A percentile compares a stretch with the other conserved stretches of the same genome.
These are phyloP conservation scores for Penicillium ucsense DNA, from an alignment of 495 filamentous ascomycete species.

Conservation along the genomic window DNA sequence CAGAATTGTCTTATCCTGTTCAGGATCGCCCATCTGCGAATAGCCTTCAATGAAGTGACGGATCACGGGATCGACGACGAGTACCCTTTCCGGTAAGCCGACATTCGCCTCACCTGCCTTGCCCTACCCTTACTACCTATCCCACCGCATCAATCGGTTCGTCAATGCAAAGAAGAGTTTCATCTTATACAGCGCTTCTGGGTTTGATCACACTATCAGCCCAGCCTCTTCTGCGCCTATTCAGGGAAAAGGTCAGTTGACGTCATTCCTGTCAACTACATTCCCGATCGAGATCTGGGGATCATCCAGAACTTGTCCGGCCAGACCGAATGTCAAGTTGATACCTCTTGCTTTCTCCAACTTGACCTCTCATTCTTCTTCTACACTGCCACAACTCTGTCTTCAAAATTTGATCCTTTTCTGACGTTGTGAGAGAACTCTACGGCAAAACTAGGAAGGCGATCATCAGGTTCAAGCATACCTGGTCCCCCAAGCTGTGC, in stretches of 20 bases:
- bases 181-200: not conserved
- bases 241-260: not conserved
- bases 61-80: not conserved
- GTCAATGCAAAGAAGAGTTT: not conserved
- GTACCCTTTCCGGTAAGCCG: not conserved
- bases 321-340: not conserved
- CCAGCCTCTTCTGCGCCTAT: not conserved
- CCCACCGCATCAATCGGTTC: not conserved
- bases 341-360: not conserved
- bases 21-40: too few species aligned
- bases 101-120: not conserved
- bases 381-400: not conserved
- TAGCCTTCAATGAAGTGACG: too few species aligned
- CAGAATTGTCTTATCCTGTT: too few species aligned
- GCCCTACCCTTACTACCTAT: not conserved
- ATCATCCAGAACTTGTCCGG: not conserved
- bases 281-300: not conserved
- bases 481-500: not conserved
- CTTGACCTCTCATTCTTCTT: not conserved
- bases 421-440: not conserved
- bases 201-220: not conserved
- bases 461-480: not conserved
- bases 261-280: slow-evolving; percentile 1
- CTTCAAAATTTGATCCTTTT: not conserved
- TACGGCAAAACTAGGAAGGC: not conserved